Evolutionary conservation across 177 flowering plant genomes (phyloP).

Genomic region (Vitis hybrid): DNA sequence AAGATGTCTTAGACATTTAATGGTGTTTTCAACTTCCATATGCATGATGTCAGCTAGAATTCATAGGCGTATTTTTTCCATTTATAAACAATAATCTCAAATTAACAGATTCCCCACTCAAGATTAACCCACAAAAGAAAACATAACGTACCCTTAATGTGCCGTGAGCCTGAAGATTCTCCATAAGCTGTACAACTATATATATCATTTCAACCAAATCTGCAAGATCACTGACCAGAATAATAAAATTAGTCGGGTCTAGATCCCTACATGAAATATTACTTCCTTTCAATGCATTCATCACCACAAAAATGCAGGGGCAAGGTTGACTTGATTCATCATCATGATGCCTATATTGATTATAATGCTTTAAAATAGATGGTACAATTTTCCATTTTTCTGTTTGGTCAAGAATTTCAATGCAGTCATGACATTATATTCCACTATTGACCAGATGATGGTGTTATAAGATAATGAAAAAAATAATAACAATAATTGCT

Average conservation of each 20-base stretch:
- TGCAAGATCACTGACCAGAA: constrained; percentile 80
- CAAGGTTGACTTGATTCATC: too few species aligned
- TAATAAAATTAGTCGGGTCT: not conserved
- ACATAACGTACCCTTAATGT: constrained; percentile 69
- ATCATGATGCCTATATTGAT: too few species aligned
- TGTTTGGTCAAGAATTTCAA: not conserved
- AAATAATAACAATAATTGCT: too few species aligned
- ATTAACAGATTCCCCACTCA: not conserved
- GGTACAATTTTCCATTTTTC: too few species aligned
- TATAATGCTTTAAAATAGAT: too few species aligned
- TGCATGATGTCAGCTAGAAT: too few species aligned
- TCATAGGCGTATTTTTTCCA: too few species aligned
- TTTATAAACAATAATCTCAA: not conserved
- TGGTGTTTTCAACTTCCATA: too few species aligned
- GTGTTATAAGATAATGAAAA: not conserved
- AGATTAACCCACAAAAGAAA: not conserved
- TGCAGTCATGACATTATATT: not conserved
- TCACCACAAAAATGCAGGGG: too few species aligned
- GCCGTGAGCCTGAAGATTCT: constrained; percentile 85
- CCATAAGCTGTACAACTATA: constrained; percentile 70
- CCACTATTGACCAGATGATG: not conserved
- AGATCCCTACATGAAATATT: too few species aligned
- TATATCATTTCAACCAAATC: constrained; percentile 83
- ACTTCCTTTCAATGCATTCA: too few species aligned
- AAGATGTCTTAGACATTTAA: too few species aligned